Evolutionary conservation across 176 grass and related monocot species (phyloP).

Genomic region (Carex myosuroides): DNA sequence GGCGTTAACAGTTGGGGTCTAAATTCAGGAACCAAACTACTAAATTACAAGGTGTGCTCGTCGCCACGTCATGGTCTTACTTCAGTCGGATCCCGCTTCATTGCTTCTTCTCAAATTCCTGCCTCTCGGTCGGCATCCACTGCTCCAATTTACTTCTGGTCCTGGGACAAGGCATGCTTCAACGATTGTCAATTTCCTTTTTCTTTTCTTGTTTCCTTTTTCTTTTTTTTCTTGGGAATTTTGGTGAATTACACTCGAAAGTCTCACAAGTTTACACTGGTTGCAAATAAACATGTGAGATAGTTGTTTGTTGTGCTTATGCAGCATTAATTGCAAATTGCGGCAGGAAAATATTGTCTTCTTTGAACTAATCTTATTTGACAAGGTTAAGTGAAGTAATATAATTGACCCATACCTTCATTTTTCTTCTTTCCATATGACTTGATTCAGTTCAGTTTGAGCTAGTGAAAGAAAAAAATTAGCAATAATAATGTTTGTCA

Average conservation of each 20-base stretch:
- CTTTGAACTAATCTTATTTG: not conserved
- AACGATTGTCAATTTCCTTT: not conserved
- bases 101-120: slow-evolving; percentile 51
- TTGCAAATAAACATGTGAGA: not conserved
- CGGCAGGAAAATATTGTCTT: not conserved
- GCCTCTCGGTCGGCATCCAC: slow-evolving; percentile 27
- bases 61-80: slow-evolving; percentile 41
- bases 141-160: slow-evolving; percentile 56
- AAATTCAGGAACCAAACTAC: slow-evolving; percentile 43
- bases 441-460: not conserved
- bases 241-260: not conserved
- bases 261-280: not conserved
- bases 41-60: slow-evolving; percentile 42
- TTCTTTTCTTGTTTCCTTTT: not conserved
- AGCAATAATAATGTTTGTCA: not conserved
- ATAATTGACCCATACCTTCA: not conserved
- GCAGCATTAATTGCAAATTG: not conserved
- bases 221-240: not conserved
- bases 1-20: slow-evolving; percentile 58
- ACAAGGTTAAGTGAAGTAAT: not conserved
- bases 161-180: slow-evolving; percentile 62
- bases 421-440: not conserved
- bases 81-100: slow-evolving; percentile 47
- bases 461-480: not conserved
- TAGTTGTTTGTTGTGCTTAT: not conserved